Evolutionary conservation across 345 rosid species (phyloP), one percentile per base, ranked within the genome.

Genomic region (Iberis pinnata): DNA sequence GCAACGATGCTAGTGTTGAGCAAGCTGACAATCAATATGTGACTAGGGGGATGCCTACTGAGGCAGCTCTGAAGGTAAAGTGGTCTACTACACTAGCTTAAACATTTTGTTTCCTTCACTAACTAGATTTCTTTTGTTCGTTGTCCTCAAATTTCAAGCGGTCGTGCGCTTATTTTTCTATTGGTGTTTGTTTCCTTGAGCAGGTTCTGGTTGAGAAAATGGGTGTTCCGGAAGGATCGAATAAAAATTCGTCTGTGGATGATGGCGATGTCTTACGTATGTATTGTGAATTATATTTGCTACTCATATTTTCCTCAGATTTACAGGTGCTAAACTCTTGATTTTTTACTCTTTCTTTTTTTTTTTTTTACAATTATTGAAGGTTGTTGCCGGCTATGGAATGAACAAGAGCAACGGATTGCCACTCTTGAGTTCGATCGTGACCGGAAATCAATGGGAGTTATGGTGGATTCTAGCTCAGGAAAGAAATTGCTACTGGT

Each of bases 151-250:
- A 7, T 51, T 11, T n/a, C n/a, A n/a, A n/a, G n/a, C n/a, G n/a
- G n/a, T n/a, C n/a, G n/a, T n/a, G n/a, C n/a, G n/a, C n/a, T 48
- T 11, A 18, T 39, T 12, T 49, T 40, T 27, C 13, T 29, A 14
- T 33, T 18, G n/a, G 20, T 44, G 26, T 38, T 9, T 55, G 37
- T 48, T 41, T 29, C 27, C 35, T 62, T 44, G 73, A 15, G 15
- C 76, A 92, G 96, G 96, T 85, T 63, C 58, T 90, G 68, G 95
- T 87, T 64, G 98, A 90, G 73, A 90, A 90, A 74, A 90, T 90
- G 95, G 96, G 93, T 56, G 68, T 80, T 67, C 81, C 96, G 0
- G 81, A 74, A 51, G 84, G 73, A 66, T 39, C 40, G 16, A 63
- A 64, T 53, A 25, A 69, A 27, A 71, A 38, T 33, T 65, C 76